Percentiles rank a stretch among this genome's conserved stretches.
These are phyloP conservation scores for Chaetomium sp. DNA, from an alignment of 2,329 filamentous ascomycete genomes.

Conservation along the genomic window DNA sequence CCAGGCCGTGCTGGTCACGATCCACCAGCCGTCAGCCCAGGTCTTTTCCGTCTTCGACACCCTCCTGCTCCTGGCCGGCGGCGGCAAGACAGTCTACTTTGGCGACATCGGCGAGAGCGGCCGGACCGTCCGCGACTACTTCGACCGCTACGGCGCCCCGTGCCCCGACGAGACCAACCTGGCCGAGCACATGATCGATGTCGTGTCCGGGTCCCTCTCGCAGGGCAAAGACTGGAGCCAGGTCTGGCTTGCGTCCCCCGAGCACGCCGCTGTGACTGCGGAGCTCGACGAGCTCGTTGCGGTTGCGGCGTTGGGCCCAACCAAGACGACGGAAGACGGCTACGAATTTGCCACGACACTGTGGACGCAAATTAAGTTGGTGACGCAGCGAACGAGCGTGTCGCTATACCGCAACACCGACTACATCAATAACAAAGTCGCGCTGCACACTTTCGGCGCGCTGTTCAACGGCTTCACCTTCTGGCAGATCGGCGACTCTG, in stretches of 20 bases:
- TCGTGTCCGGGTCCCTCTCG: slow-evolving; percentile 53
- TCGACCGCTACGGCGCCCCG: slow-evolving; percentile 65
- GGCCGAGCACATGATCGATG: slow-evolving; percentile 74
- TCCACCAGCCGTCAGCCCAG: slow-evolving; percentile 69
- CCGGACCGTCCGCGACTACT: slow-evolving; percentile 61
- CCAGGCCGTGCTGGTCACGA: slow-evolving; percentile 69
- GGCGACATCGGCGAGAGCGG: slow-evolving; percentile 60
- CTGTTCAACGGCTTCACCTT: slow-evolving; percentile 65
- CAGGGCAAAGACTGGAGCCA: slow-evolving; percentile 46
- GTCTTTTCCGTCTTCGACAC: slow-evolving; percentile 69
- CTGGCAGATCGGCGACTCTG: slow-evolving; percentile 58
- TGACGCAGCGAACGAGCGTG: slow-evolving; percentile 63
- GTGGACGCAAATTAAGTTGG: slow-evolving; percentile 62
- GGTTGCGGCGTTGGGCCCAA: slow-evolving; percentile 52
- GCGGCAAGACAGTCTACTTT: slow-evolving; percentile 68
- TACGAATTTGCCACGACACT: slow-evolving; percentile 74
- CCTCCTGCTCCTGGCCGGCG: slow-evolving; percentile 64
- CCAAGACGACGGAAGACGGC: slow-evolving; percentile 50
- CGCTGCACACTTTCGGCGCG: slow-evolving; percentile 55
- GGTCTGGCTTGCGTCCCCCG: slow-evolving; percentile 43
- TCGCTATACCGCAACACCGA: slow-evolving; percentile 67
- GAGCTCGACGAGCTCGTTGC: slow-evolving; percentile 66
- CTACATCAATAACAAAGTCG: slow-evolving; percentile 66
- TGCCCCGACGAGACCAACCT: slow-evolving; percentile 67
- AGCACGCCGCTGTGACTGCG: slow-evolving; percentile 52